Conservation (phyloP, 75 land plant species). For the Cupressus sempervirens region DNA sequence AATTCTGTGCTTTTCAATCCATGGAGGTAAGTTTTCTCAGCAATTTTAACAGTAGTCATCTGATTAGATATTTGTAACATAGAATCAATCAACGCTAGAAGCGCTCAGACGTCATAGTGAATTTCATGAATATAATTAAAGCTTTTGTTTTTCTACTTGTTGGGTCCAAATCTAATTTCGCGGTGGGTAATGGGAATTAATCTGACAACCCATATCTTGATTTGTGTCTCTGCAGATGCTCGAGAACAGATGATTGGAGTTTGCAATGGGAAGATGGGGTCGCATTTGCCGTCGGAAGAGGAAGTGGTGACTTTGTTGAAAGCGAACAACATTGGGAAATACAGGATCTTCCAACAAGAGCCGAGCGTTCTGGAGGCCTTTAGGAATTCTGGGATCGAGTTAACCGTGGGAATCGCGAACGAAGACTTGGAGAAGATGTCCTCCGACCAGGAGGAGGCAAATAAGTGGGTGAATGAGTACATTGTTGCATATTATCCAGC, state of each 20-base stretch:
- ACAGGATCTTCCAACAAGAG: slow-evolving; percentile 45
- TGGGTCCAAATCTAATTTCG: too few relatives aligned
- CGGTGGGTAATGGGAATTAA: too few relatives aligned
- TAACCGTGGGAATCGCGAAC: slow-evolving; percentile 49
- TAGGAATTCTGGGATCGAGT: slow-evolving; percentile 29
- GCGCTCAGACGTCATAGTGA: too few relatives aligned
- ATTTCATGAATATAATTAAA: too few relatives aligned
- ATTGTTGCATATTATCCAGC: slow-evolving; percentile 26
- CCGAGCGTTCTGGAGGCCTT: slow-evolving; percentile 43
- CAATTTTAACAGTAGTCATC: too few relatives aligned
- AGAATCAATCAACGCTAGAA: too few relatives aligned
- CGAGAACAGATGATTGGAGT: slow-evolving; percentile 26
- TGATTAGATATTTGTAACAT: too few relatives aligned
- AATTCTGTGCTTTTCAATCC: too few relatives aligned
- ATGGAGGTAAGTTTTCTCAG: too few relatives aligned
- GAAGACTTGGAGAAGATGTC: slow-evolving; percentile 30
- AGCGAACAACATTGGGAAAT: slow-evolving; percentile 19
- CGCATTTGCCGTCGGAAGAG: slow-evolving; percentile 47
- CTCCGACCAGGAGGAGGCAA: slow-evolving; percentile 17
- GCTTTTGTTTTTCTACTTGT: too few relatives aligned
- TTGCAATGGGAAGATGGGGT: slow-evolving; percentile 36
- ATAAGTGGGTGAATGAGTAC: slow-evolving; percentile 41
- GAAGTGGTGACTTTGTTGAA: slow-evolving; percentile 36
- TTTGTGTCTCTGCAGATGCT: background rate
- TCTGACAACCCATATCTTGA: too few relatives aligned